Evolutionary conservation across 805 yeast genomes (phyloP).

Genomic region (Candida endomychidarum): DNA sequence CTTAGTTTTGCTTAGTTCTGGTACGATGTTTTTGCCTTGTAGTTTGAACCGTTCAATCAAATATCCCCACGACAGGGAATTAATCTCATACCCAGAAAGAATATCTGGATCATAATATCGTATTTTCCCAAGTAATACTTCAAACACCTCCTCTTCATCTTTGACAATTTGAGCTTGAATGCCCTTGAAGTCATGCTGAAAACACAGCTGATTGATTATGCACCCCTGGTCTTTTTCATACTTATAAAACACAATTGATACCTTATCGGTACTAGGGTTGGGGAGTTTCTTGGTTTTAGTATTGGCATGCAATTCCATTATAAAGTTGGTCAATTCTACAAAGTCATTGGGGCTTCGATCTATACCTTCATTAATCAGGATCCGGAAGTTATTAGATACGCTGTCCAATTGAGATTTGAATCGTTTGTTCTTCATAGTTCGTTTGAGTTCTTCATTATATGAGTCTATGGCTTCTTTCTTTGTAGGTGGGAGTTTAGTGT

Average conservation of each 20-base stretch:
- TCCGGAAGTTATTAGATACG: slow-evolving; percentile 37
- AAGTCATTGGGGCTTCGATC: slow-evolving; percentile 39
- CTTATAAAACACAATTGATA: slow-evolving; percentile 63
- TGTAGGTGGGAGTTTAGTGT: slow-evolving; percentile 49
- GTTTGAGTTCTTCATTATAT: slow-evolving; percentile 20
- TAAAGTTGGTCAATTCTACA: slow-evolving; percentile 54
- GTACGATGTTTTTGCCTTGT: slow-evolving; percentile 51
- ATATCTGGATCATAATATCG: slow-evolving; percentile 84
- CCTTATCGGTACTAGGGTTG: slow-evolving; percentile 62
- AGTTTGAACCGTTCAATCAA: slow-evolving; percentile 60
- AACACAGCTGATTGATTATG: slow-evolving; percentile 14
- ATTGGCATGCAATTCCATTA: slow-evolving; percentile 67
- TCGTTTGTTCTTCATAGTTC: slow-evolving; percentile 19
- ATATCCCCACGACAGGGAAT: slow-evolving; percentile 87
- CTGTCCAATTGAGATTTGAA: slow-evolving; percentile 54
- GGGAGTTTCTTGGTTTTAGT: slow-evolving; percentile 54
- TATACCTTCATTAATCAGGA: slow-evolving; percentile 32
- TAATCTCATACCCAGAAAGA: slow-evolving; percentile 80
- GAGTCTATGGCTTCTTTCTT: slow-evolving; percentile 36
- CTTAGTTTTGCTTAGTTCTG: slow-evolving; percentile 60
- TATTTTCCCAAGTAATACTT: slow-evolving; percentile 61
- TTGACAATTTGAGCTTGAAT: slow-evolving; percentile 5
- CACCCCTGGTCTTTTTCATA: slow-evolving; percentile 40
- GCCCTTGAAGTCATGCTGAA: neutral
- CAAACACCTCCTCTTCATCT: slow-evolving; percentile 4